Evolutionary conservation across 2,329 filamentous ascomycete genomes (phyloP).

Genomic region (Aspergillus arachidicola): DNA sequence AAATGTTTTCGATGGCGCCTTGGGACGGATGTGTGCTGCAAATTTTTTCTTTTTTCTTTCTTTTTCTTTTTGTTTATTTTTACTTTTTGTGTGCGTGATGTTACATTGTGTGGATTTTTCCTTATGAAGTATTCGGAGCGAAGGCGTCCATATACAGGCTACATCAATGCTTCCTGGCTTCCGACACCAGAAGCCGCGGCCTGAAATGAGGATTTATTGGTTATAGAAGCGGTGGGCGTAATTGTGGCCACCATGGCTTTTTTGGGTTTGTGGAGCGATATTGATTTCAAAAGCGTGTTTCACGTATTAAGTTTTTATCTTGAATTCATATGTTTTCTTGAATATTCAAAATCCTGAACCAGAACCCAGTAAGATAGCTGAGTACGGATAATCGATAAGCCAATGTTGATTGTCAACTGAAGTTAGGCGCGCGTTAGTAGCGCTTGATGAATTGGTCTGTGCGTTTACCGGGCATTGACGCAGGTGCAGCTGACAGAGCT

Average conservation of each 20-base stretch:
- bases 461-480: not conserved
- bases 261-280: not conserved
- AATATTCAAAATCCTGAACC: not conserved
- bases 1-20: constrained; percentile 11
- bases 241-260: not conserved
- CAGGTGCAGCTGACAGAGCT: constrained; percentile 1
- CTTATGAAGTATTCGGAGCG: not conserved
- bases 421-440: not conserved
- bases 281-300: not conserved
- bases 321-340: not conserved
- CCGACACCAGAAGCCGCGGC: not conserved
- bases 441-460: not conserved
- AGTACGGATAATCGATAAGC: not conserved
- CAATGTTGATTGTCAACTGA: not conserved
- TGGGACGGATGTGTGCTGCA: constrained; percentile 8
- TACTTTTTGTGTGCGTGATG: not conserved
- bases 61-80: not conserved
- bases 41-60: not conserved
- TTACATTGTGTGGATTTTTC: not conserved
- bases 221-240: constrained; percentile 5
- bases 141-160: not conserved
- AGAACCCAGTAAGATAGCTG: not conserved
- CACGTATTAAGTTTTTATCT: not conserved
- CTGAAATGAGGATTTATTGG: constrained; percentile 2
- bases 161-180: not conserved